Evolutionary conservation across 257 asterid species (phyloP), one percentile per base, ranked within the genome.

Genomic region (Solanum sejunctum): DNA sequence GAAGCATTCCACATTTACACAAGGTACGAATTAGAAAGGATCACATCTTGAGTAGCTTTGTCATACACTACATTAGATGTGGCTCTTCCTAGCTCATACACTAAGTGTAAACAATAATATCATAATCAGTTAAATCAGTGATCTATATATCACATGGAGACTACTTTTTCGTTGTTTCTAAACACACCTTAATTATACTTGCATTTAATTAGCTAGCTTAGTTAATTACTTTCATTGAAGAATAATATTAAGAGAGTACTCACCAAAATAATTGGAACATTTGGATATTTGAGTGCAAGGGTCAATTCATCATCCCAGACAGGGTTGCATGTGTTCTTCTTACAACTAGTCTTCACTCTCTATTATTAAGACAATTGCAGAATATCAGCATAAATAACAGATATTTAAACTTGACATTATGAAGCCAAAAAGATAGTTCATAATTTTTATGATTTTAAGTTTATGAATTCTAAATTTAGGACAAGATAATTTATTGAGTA

Each of bases 291-390:
- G 1, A 95, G 84, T 43, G 88, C 88, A 88, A 95, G 90, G 5
- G 97, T 94, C 70, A 95, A 88, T 85, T 92, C 94, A 82, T 94
- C 96, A 56, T 94, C 87, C 99, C 99, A 95, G 1, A 84, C 86
- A 15, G 99, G 98, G 86, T 91, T 89, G 96, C 94, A 88, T 89
- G 86, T 93, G 39, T 90, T 90, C 69, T 89, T 90, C 80, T 93
- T 89, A 23, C 92, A 97, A 60, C 90, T 84, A 32, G 99, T 93
- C 90, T 88, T 95, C 80, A 95, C 97, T 70, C 66, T 89, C 98
- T 95, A 93, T 88, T 28, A 36, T 36, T 4, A 88, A 81, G 10
- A 36, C 11, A 79, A 83, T 49, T 49, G 52, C 36, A 64, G 45
- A 47, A 81, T 18, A 81, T 55, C 82, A 85, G 23, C 18, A 41